phyloP scores from a whole-genome alignment of 2,329 filamentous ascomycete species.

The Intubia oerlemansii region DNA sequence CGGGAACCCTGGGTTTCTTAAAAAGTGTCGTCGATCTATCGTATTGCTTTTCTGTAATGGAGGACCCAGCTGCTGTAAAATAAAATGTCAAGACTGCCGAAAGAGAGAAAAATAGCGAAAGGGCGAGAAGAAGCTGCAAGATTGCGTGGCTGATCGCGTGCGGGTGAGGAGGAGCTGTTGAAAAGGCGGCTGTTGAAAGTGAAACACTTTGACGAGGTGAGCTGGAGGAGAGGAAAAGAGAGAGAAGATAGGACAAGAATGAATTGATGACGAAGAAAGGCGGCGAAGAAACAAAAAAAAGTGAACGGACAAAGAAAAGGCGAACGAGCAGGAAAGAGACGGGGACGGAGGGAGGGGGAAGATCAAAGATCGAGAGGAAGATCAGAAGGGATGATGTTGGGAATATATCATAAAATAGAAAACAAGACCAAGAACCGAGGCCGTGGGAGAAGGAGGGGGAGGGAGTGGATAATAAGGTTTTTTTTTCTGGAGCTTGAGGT shows the following conservation, averaged over 20 bases:
- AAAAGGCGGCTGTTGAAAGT: no score
- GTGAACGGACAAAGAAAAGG: no score
- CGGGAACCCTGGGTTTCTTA: background rate
- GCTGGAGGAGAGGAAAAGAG: background rate
- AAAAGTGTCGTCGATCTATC: background rate
- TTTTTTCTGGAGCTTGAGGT: no score
- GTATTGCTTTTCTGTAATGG: background rate
- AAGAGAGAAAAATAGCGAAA: background rate
- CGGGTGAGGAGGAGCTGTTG: no score
- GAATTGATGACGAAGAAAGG: background rate
- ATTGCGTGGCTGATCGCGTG: no score
- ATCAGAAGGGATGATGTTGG: no score
- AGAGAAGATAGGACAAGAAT: background rate
- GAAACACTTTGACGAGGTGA: background rate
- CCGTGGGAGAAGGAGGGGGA: slow-evolving; percentile 4
- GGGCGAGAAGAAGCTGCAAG: background rate
- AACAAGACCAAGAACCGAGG: no score
- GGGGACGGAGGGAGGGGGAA: background rate
- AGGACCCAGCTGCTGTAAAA: background rate
- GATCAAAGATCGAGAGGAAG: slow-evolving; percentile 2
- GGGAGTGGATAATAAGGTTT: slow-evolving; percentile 4
- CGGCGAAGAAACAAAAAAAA: background rate
- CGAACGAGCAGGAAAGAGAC: no score
- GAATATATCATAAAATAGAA: no score
- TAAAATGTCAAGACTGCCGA: background rate